A percentile compares a stretch with the other conserved stretches of the same genome.
Evolutionary conservation across 306 rosid genomes (phyloP).

Genomic region (Fragaria vesca): DNA sequence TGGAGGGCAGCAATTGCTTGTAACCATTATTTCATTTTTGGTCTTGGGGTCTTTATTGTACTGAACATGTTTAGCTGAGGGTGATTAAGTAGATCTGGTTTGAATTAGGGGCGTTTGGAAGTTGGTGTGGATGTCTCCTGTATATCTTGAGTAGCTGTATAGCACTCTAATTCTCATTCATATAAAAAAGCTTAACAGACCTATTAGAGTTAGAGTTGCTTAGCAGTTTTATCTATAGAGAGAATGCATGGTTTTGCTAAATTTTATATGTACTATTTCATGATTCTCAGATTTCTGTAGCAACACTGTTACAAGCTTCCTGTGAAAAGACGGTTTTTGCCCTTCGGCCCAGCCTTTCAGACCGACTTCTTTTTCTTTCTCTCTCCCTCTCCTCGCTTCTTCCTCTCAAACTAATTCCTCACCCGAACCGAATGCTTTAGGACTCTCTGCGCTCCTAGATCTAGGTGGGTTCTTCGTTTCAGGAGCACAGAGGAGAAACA

Average conservation of each 20-base stretch:
- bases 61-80: neutral
- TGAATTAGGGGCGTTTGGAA: neutral
- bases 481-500: too few relatives aligned
- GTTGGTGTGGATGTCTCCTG: neutral
- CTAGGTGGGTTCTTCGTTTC: too few relatives aligned
- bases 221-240: neutral
- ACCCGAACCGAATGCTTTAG: too few relatives aligned
- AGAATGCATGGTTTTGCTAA: neutral
- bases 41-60: neutral
- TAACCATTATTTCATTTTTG: conserved; percentile 72
- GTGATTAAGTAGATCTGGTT: neutral
- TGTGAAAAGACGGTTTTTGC: too few relatives aligned
- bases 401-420: too few relatives aligned
- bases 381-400: too few relatives aligned
- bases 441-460: too few relatives aligned
- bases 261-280: too few relatives aligned
- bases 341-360: too few relatives aligned
- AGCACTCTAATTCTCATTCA: neutral
- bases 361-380: too few relatives aligned
- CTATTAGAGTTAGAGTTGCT: neutral
- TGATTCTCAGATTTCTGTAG: too few relatives aligned
- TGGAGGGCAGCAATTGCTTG: conserved; percentile 39
- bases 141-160: conserved; percentile 10
- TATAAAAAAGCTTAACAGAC: neutral
- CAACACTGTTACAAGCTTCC: too few relatives aligned